These are phyloP conservation scores for Botrytis deweyae DNA, from an alignment of 2,329 filamentous ascomycete species.

Conservation along the genomic window DNA sequence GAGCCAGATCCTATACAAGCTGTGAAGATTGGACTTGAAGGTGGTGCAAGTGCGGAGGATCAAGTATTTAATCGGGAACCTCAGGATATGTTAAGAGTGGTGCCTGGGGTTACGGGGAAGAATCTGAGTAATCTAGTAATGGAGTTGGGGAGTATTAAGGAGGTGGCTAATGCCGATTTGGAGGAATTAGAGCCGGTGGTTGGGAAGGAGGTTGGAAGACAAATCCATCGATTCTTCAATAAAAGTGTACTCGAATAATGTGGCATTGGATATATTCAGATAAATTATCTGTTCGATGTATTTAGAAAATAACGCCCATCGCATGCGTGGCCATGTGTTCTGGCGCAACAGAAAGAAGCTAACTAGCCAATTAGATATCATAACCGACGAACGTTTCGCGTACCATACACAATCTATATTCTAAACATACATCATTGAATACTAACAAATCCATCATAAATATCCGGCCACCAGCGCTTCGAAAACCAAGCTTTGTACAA, in stretches of 20 bases:
- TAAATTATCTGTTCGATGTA: neutral
- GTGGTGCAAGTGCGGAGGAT: slow-evolving; percentile 59
- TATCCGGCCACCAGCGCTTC: neutral
- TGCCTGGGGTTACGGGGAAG: slow-evolving; percentile 81
- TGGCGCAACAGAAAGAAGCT: neutral
- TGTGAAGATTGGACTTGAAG: slow-evolving; percentile 76
- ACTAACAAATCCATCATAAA: neutral
- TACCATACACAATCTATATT: neutral
- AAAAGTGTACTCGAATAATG: slow-evolving; percentile 36
- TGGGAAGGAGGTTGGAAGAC: slow-evolving; percentile 72
- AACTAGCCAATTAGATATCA: neutral
- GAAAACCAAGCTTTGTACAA: neutral
- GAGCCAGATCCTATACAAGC: slow-evolving; percentile 90
- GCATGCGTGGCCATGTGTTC: neutral
- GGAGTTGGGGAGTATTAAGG: slow-evolving; percentile 71
- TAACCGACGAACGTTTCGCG: too few species aligned
- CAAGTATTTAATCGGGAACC: slow-evolving; percentile 79
- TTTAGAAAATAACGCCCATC: neutral
- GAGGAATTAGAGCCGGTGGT: slow-evolving; percentile 71
- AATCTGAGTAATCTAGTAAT: slow-evolving; percentile 72
- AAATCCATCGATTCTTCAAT: slow-evolving; percentile 81
- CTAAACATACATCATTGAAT: neutral
- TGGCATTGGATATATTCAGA: neutral
- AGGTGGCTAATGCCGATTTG: slow-evolving; percentile 82
- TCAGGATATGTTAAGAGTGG: slow-evolving; percentile 82